Evolutionary conservation across 768 basidiomycete species (phyloP).

Genomic region (Kockovaella imperatae): DNA sequence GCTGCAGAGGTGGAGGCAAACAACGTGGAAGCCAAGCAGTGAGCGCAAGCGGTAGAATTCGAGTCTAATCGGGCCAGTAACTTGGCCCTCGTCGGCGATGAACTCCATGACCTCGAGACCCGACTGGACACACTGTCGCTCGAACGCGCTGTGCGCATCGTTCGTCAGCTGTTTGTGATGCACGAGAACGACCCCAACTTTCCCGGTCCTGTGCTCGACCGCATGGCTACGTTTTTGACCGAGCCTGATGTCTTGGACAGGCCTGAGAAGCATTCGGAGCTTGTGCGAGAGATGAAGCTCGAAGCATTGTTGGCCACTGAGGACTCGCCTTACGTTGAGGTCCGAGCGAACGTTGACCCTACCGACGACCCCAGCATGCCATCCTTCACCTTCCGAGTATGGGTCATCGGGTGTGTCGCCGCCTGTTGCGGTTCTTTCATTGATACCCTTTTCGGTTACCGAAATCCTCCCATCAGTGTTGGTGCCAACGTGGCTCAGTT

Average conservation of each 20-base stretch:
- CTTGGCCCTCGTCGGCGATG: too few relatives aligned
- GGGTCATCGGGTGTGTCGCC: constrained; percentile 67
- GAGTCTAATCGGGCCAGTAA: too few relatives aligned
- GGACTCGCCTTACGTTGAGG: constrained; percentile 86
- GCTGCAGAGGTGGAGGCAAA: too few relatives aligned
- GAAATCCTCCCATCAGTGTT: constrained; percentile 71
- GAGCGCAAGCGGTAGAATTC: too few relatives aligned
- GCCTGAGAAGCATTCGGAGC: constrained; percentile 13
- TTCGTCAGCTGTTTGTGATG: constrained; percentile 13
- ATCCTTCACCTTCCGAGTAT: constrained; percentile 78
- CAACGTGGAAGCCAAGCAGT: too few relatives aligned
- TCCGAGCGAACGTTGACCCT: constrained; percentile 86
- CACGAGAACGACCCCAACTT: constrained; percentile 34
- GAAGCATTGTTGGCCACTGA: constrained; percentile 43
- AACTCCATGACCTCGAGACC: too few relatives aligned
- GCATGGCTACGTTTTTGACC: constrained; percentile 14
- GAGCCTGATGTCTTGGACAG: constrained; percentile 9
- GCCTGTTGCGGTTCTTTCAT: constrained; percentile 58
- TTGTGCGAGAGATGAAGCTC: constrained; percentile 32
- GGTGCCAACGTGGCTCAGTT: constrained; percentile 74
- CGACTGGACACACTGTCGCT: too few relatives aligned
- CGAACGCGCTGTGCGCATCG: too few relatives aligned
- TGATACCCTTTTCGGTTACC: constrained; percentile 89
- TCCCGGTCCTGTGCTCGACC: constrained; percentile 12
- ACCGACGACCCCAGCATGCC: constrained; percentile 97